Percentiles rank a stretch among this genome's conserved stretches.
Evolutionary conservation across 805 yeast species (phyloP).

Genomic region (Starmerella lactis-condensi): DNA sequence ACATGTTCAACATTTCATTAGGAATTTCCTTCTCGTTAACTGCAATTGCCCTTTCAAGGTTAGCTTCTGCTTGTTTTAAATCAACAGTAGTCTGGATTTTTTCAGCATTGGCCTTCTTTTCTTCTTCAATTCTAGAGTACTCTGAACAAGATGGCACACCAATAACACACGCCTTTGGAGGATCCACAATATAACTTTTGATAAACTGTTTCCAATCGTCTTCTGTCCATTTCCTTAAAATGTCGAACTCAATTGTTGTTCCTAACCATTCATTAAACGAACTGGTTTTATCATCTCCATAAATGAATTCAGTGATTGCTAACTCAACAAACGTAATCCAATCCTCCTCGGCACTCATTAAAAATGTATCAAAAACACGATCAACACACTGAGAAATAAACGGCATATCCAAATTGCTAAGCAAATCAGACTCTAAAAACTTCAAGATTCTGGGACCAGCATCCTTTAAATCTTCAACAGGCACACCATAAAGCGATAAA

Average conservation of each 20-base stretch:
- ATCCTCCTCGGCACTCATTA: conserved; percentile 27
- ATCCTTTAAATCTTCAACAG: conserved; percentile 40
- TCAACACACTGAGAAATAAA: conserved; percentile 52
- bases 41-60: conserved; percentile 42
- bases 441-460: conserved; percentile 35
- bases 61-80: conserved; percentile 31
- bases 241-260: conserved; percentile 41
- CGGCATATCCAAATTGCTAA: conserved; percentile 37
- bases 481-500: conserved; percentile 49
- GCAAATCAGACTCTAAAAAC: conserved; percentile 28
- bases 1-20: conserved; percentile 36
- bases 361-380: conserved; percentile 41
- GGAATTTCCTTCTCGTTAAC: conserved; percentile 69
- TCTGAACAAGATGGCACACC: conserved; percentile 52
- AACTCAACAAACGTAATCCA: conserved; percentile 42
- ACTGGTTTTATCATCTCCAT: conserved; percentile 51
- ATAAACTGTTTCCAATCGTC: conserved; percentile 50
- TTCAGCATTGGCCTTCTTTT: conserved; percentile 31
- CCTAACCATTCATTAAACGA: conserved; percentile 39
- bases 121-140: conserved; percentile 34
- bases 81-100: conserved; percentile 39
- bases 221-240: conserved; percentile 39
- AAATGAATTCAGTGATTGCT: conserved; percentile 62
- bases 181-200: conserved; percentile 36
- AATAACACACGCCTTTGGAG: conserved; percentile 44